Evolutionary conservation across 768 basidiomycete genomes (phyloP).

Genomic region (Mycena polygramma): DNA sequence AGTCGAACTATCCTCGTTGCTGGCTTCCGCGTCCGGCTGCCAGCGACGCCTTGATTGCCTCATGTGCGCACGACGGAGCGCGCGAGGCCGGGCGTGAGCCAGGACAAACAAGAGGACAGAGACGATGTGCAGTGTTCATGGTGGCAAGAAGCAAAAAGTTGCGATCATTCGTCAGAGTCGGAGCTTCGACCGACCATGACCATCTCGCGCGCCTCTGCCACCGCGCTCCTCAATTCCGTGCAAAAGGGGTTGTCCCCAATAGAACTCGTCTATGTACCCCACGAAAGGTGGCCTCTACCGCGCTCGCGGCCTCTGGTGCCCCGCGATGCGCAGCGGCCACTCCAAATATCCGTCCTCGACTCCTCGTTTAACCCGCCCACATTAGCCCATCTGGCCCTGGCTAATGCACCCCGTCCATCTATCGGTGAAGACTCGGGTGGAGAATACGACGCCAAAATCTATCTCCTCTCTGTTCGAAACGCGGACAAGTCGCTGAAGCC

Average conservation of each 20-base stretch:
- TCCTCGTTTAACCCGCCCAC: conserved; percentile 96
- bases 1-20: too few species aligned
- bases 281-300: conserved; percentile 75
- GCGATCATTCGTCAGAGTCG: conserved; percentile 6
- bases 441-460: conserved; percentile 79
- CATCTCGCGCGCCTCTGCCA: conserved; percentile 26
- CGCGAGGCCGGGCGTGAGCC: conserved; percentile 87
- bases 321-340: conserved; percentile 31
- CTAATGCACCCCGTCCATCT: conserved; percentile 56
- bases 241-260: conserved; percentile 60
- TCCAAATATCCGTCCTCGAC: conserved; percentile 84
- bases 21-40: too few species aligned
- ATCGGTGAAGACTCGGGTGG: conserved; percentile 19
- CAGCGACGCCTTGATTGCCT: too few species aligned
- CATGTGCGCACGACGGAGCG: too few species aligned
- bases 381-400: conserved; percentile 84
- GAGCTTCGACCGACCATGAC: not conserved
- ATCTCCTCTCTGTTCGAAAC: conserved; percentile 88
- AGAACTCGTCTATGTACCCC: conserved; percentile 73
- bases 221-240: conserved; percentile 51
- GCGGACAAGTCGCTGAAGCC: conserved; percentile 84
- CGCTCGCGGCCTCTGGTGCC: conserved; percentile 32
- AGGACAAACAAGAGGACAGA: conserved; percentile 80
- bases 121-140: conserved; percentile 73
- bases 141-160: not conserved